Percentiles rank a stretch among this genome's conserved stretches.
phyloP scores from a whole-genome alignment of 139 green algal species.

The Yamagishiella unicocca region DNA sequence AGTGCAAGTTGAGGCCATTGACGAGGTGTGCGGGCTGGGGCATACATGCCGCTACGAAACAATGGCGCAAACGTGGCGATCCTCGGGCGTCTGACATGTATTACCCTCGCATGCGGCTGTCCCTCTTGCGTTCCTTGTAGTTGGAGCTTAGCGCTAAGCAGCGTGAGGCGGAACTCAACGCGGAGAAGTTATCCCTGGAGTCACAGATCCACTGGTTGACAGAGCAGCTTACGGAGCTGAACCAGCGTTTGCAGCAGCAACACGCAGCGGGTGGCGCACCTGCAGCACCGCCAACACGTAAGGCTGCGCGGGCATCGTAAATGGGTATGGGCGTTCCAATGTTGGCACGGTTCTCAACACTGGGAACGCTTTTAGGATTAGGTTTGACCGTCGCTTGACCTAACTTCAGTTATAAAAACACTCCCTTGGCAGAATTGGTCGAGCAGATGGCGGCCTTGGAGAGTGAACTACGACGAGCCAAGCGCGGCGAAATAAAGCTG shows the following conservation, averaged over 20 bases:
- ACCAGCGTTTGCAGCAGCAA: constrained; percentile 54
- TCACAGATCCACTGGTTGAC: constrained; percentile 72
- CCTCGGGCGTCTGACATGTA: neutral
- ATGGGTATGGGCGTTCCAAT: too few relatives aligned
- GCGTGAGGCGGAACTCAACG: constrained; percentile 82
- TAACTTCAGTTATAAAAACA: too few relatives aligned
- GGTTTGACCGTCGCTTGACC: too few relatives aligned
- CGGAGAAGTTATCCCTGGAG: constrained; percentile 65
- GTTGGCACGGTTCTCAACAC: too few relatives aligned
- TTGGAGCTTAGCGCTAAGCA: constrained; percentile 80
- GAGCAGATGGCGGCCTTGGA: constrained; percentile 51
- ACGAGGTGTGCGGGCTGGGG: constrained; percentile 53
- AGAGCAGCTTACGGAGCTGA: constrained; percentile 69
- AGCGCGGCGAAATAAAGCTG: constrained; percentile 86
- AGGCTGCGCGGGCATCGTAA: too few relatives aligned
- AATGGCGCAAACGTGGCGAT: too few relatives aligned
- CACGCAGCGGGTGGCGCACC: constrained; percentile 9
- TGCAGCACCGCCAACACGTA: too few relatives aligned
- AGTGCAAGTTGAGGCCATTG: constrained; percentile 52
- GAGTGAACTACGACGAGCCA: constrained; percentile 76
- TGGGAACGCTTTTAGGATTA: too few relatives aligned
- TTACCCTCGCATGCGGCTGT: neutral
- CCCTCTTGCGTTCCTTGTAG: constrained; percentile 30
- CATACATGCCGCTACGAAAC: neutral
- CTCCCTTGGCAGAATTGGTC: neutral